These are phyloP conservation scores for Aureoboletus auriporus DNA, from an alignment of 768 basidiomycete species.

Conservation along the genomic window DNA sequence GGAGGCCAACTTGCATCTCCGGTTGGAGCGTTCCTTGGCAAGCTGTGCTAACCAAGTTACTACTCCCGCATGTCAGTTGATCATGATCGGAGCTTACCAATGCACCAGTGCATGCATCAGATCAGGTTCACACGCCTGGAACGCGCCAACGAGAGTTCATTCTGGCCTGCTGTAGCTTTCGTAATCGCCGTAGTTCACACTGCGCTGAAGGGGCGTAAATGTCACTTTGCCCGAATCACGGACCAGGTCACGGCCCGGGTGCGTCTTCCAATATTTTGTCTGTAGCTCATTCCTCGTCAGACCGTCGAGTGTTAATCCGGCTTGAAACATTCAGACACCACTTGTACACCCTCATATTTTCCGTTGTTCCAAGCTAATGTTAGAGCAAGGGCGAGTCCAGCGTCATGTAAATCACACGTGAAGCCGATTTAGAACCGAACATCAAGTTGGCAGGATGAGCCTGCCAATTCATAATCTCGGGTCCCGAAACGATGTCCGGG, in stretches of 20 bases:
- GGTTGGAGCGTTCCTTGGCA: conserved; percentile 16
- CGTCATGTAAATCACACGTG: not conserved
- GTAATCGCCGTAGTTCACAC: no score
- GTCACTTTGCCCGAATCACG: no score
- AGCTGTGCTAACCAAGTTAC: conserved; percentile 15
- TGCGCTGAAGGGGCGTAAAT: no score
- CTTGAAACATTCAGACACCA: no score
- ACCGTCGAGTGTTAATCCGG: no score
- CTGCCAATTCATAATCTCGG: no score
- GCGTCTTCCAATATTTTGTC: no score
- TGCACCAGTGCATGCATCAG: no score
- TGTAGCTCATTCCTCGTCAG: no score
- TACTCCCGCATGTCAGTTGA: not conserved
- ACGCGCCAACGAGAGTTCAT: not conserved
- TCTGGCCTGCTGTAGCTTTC: conserved; percentile 10
- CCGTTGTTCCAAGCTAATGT: not conserved
- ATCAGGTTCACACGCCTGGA: not conserved
- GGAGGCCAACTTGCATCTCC: conserved; percentile 1
- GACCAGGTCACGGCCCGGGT: no score
- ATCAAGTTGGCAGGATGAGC: not conserved
- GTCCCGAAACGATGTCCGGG: no score
- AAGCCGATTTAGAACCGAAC: not conserved
- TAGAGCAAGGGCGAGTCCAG: not conserved
- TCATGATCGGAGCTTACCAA: not conserved
- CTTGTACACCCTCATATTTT: not conserved